Base-by-base conservation (phyloP, 2,329 filamentous ascomycete genomes). In the Nemania sp. region DNA sequence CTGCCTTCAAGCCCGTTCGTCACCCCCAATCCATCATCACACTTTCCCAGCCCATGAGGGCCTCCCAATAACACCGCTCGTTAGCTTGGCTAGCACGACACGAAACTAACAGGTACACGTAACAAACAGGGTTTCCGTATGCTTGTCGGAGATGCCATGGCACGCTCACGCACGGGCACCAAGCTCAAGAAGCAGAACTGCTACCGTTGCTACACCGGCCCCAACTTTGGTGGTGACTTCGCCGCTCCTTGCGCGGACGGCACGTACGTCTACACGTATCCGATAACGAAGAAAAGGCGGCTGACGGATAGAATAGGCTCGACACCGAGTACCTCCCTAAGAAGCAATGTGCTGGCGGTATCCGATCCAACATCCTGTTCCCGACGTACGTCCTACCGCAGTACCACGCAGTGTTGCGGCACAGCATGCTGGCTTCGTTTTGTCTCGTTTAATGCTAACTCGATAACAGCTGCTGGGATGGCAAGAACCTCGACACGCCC, bases 391-490 rank as follows among this genome's bases (percentile, higher is more conserved):
- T 81, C 87, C 52, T 38, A 57, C 6, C 18, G n/a, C n/a, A n/a
- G n/a, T n/a, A n/a, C n/a, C n/a, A n/a, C n/a, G n/a, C n/a, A n/a
- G n/a, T n/a, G n/a, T n/a, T n/a, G n/a, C n/a, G n/a, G n/a, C n/a
- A n/a, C n/a, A n/a, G n/a, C n/a, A n/a, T 8, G 10, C 18, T 15
- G 13, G 41, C 13, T 35, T 32, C n/a, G 1, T 11, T 18, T 43
- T 18, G 1, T 15, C 1, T n/a, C n/a, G 45, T 22, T 24, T 20
- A 2, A 1, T 45, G 5, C 49, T 58, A n/a, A 43, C 66, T 84
- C 7, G 27, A 38, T 60, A 75, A 88, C 8, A 74, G 73, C n/a
- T 88, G 86, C 79, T 88, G 86, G 86, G 80, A 88, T 62, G 86
- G 86, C 20, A 79, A 79, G 56, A 80, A 86, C 70, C 70, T 84